Evolutionary conservation across 202 grass and related monocot genomes (phyloP), one percentile per base, ranked within the genome.

Genomic region (Schoenoplectus triqueter): DNA sequence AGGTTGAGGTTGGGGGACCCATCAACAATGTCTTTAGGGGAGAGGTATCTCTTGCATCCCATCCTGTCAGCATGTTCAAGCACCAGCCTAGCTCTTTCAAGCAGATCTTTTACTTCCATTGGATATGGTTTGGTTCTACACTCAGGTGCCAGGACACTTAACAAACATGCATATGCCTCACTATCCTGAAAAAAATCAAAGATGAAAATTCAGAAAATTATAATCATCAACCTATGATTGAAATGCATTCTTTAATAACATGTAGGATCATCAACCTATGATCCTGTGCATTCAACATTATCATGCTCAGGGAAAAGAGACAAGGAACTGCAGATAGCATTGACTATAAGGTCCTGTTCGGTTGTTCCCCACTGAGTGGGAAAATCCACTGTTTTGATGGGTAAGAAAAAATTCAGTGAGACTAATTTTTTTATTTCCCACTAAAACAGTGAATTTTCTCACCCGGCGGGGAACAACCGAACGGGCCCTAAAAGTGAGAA

Each of bases 11-110:
- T 98, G 82, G 88, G 89, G 82, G 89, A 95, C 65, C 95, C 95
- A 54, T 93, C 92, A 87, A 98, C 91, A 80, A 98, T 95, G 81
- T 98, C 95, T 88, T 90, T 93, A 45, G 95, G 92, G n/a, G 91
- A 87, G 57, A 98, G 77, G 78, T 95, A 98, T 90, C 95, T 93
- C 88, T 98, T 98, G 78, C 95, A 98, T 62, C 92, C 95, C 91
- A 95, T 98, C 74, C 95, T 92, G 87, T 98, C 95, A n/a, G 92
- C 95, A 70, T 95, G 95, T 83, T 98, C 95, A 88, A 98, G 91
- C 77, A 98, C 86, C 86, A 98, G 86, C 89, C 80, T 95, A 85
- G 95, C 95, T 90, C 95, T 92, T 76, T 91, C 91, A 76, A 93
- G 85, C 80, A 92, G 84, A 85, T 95, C 88, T 86, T 95, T 98